Evolutionary conservation across 352 stramenopile genomes (phyloP).

Genomic region (Pythium chondricola): DNA sequence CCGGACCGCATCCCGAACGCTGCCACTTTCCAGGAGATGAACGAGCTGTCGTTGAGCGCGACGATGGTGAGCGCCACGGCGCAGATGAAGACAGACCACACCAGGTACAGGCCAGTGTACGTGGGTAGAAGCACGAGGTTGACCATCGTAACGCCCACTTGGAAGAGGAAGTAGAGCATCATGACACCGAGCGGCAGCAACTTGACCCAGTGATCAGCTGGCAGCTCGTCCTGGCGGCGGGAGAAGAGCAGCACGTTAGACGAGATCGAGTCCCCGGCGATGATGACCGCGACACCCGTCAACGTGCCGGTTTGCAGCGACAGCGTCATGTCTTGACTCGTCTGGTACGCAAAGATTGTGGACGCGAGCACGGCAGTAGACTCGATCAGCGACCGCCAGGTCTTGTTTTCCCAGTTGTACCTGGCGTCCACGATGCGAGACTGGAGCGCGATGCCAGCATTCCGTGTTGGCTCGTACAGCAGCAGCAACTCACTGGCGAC

Average conservation of each 20-base stretch:
- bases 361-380: slow-evolving; percentile 44
- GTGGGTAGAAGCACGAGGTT: slow-evolving; percentile 36
- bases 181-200: slow-evolving; percentile 55
- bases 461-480: slow-evolving; percentile 55
- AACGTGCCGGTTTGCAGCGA: slow-evolving; percentile 74
- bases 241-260: slow-evolving; percentile 21
- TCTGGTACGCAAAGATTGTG: slow-evolving; percentile 53
- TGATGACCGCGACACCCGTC: slow-evolving; percentile 48
- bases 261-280: slow-evolving; percentile 42
- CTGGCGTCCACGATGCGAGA: slow-evolving; percentile 62
- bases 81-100: slow-evolving; percentile 43
- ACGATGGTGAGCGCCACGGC: slow-evolving; percentile 41
- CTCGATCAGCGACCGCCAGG: slow-evolving; percentile 54
- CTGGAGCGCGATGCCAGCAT: slow-evolving; percentile 55
- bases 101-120: slow-evolving; percentile 26
- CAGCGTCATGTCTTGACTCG: slow-evolving; percentile 46
- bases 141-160: slow-evolving; percentile 41
- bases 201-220: slow-evolving; percentile 75
- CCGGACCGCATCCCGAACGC: slow-evolving; percentile 23
- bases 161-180: slow-evolving; percentile 52
- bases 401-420: slow-evolving; percentile 58
- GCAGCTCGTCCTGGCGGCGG: slow-evolving; percentile 35
- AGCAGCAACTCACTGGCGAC: slow-evolving; percentile 72
- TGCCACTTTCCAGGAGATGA: slow-evolving; percentile 30
- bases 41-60: slow-evolving; percentile 35